A percentile compares a stretch with the other conserved stretches of the same genome.
phyloP scores from a whole-genome alignment of 2,329 filamentous ascomycete species.

The Microcyclospora pomicola region DNA sequence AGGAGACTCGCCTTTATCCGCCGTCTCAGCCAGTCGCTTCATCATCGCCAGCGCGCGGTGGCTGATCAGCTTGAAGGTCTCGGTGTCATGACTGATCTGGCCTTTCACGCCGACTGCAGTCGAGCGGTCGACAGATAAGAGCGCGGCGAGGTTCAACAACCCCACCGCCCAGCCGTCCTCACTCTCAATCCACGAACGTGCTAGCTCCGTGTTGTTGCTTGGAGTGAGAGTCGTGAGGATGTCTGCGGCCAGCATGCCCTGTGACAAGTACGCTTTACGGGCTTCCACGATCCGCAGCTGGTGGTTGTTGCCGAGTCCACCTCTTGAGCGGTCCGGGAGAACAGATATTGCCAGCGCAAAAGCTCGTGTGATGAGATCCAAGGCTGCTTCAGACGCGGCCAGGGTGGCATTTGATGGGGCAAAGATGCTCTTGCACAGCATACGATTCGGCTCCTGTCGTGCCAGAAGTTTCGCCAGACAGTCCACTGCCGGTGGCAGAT shows the following conservation, averaged over 20 bases:
- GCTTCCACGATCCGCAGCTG: constrained; percentile 57
- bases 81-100: constrained; percentile 17
- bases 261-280: constrained; percentile 80
- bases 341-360: constrained; percentile 80
- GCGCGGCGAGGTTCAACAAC: constrained; percentile 59
- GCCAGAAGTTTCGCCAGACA: constrained; percentile 82
- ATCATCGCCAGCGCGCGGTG: constrained; percentile 35
- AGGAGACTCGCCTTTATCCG: constrained; percentile 16
- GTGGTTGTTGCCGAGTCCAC: constrained; percentile 29
- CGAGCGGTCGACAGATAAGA: constrained; percentile 49
- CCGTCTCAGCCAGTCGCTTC: constrained; percentile 33
- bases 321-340: constrained; percentile 58
- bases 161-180: constrained; percentile 73
- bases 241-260: constrained; percentile 80
- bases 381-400: constrained; percentile 36
- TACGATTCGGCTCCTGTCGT: constrained; percentile 82
- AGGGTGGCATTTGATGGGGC: constrained; percentile 40
- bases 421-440: constrained; percentile 72
- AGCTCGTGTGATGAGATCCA: constrained; percentile 70
- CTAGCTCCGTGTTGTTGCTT: constrained; percentile 38
- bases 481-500: constrained; percentile 80
- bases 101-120: constrained; percentile 6
- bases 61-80: constrained; percentile 23
- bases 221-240: constrained; percentile 62
- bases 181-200: constrained; percentile 68